These are phyloP conservation scores for Fomitopsis schrenkii DNA, from an alignment of 1,284 basidiomycete genomes.

Conservation along the genomic window DNA sequence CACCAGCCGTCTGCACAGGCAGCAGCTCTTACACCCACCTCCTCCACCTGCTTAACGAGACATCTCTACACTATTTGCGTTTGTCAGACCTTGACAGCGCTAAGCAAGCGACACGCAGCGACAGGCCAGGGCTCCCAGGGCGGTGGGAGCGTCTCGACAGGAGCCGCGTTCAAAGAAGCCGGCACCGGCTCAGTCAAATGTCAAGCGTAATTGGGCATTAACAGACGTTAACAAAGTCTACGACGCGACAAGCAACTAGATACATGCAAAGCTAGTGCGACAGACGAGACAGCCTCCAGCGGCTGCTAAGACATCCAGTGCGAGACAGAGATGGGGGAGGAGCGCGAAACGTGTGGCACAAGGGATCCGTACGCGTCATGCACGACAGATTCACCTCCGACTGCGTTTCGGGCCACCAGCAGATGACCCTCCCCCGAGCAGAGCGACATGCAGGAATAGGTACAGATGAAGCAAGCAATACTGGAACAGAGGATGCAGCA, in stretches of 20 bases:
- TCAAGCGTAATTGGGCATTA: neutral
- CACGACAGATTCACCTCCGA: neutral
- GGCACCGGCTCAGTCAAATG: neutral
- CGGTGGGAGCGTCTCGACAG: neutral
- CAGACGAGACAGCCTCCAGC: neutral
- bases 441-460: constrained; percentile 29
- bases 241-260: neutral
- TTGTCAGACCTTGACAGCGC: too few relatives aligned
- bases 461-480: constrained; percentile 52
- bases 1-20: too few relatives aligned
- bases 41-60: too few relatives aligned
- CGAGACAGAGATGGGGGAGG: constrained; percentile 1
- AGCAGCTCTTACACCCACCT: too few relatives aligned
- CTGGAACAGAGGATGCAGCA: constrained; percentile 42
- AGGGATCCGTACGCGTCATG: neutral
- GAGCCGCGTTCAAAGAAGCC: neutral
- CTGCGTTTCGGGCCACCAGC: neutral
- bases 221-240: neutral
- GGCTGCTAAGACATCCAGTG: neutral
- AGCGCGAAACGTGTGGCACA: constrained; percentile 1
- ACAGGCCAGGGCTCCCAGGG: neutral
- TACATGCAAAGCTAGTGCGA: neutral
- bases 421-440: constrained; percentile 10
- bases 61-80: too few relatives aligned
- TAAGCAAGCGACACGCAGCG: too few relatives aligned